Base-by-base conservation (phyloP, 768 basidiomycete genomes). In the Mycena belliarum region DNA sequence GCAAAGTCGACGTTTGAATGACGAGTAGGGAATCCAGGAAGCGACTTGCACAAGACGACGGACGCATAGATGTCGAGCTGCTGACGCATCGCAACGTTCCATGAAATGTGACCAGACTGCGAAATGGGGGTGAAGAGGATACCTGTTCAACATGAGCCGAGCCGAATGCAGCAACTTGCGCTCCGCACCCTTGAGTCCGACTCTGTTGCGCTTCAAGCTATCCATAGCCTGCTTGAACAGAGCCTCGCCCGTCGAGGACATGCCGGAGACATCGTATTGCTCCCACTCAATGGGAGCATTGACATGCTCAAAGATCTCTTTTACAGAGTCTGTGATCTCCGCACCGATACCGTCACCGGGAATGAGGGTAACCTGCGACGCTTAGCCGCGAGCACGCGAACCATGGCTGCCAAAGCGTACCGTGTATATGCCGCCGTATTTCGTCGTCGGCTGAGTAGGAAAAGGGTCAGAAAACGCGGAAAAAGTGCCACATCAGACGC, bases 71-170 rank as follows among this genome's bases (percentile, higher is more conserved):
- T 98, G 74, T 99, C 97, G 63, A 99, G 90, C 71, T 96, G 92
- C 72, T 98, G 96, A 65, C 97, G 91, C 95, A 99, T 98, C 62
- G 97, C 97, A 57, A 99, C 97, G 72, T 99, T 99, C 97, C 97
- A 99, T 58, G 97, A 98, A 63, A 96, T 94, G 75, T 99, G 97
- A 3, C 94, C 95, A 20, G 87, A 87, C 74, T 92, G 90, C 51
- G 96, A 98, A 66, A 96, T 93, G 64, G 95, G 96, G 42, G 97
- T 99, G 80, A 95, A 98, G 64, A 99, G 89, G 68, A 98, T 99
- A 66, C 97, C 96, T 98, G 33, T 23, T 60, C 43, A 33, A 15
- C 25, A 26, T 25, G 25, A 59, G 53, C 32, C 43, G 49, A 55
- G 49, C 11, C 24, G 24, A 15, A 38, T 26, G 56, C 43, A 62